Conservation (phyloP, 805 yeast species). For the Wickerhamomyces chambardii region DNA sequence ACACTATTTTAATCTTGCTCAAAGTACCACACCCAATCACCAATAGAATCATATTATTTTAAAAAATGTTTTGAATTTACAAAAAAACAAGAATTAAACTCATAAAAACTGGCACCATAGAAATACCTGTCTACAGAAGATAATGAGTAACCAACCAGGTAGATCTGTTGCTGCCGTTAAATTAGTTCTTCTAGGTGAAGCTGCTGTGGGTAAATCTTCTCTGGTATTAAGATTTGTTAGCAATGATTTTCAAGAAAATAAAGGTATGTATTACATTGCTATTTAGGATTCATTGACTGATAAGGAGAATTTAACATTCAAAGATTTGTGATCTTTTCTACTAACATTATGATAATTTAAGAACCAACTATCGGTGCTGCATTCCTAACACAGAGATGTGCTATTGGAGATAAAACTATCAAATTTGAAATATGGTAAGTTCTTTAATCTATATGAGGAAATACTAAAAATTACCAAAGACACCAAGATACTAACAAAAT, state of each 20-base stretch:
- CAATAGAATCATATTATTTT: too few relatives aligned
- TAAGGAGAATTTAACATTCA: too few relatives aligned
- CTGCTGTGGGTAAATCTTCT: conserved; percentile 96
- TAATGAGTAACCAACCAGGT: conserved; percentile 6
- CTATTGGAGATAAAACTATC: conserved; percentile 76
- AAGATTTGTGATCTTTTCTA: too few relatives aligned
- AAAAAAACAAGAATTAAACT: too few relatives aligned
- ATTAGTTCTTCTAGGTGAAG: conserved; percentile 89
- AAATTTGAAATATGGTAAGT: conserved; percentile 79
- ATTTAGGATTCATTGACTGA: background rate
- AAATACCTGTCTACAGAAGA: too few relatives aligned
- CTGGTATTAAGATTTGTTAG: conserved; percentile 87
- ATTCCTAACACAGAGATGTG: conserved; percentile 87
- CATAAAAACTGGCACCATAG: too few relatives aligned
- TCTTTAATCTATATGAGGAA: too few relatives aligned
- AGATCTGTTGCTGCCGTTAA: conserved; percentile 65
- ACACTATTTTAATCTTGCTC: too few relatives aligned
- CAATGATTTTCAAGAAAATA: conserved; percentile 93
- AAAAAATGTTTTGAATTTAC: too few relatives aligned
- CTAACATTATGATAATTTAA: conserved; percentile 6
- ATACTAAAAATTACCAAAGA: too few relatives aligned
- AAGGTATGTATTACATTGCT: conserved; percentile 25
- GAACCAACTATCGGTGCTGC: conserved; percentile 99
- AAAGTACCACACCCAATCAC: too few relatives aligned
- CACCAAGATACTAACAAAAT: background rate